Conservation (phyloP, 768 basidiomycete genomes). For the Boletellus emodensis region DNA sequence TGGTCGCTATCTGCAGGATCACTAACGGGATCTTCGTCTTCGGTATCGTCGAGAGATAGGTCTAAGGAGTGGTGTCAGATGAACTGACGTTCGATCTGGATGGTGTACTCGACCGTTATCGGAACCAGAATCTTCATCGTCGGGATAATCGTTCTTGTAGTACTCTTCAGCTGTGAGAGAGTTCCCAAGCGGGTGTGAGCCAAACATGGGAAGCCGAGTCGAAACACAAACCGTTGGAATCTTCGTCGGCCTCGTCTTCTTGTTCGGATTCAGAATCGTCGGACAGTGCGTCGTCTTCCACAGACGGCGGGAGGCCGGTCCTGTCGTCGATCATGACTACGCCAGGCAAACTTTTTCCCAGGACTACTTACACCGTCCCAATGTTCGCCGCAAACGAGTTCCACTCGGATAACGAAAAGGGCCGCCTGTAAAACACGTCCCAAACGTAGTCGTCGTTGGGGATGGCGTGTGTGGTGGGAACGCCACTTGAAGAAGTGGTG, state of each 20-base stretch:
- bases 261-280: constrained; percentile 62
- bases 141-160: constrained; percentile 83
- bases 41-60: constrained; percentile 53
- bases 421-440: constrained; percentile 78
- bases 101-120: constrained; percentile 36
- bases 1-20: constrained; percentile 30
- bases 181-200: not conserved
- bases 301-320: constrained; percentile 59
- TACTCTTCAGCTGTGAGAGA: constrained; percentile 64
- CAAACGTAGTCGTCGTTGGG: constrained; percentile 68
- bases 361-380: constrained; percentile 55
- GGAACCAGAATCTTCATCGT: constrained; percentile 51
- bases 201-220: not conserved
- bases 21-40: constrained; percentile 40
- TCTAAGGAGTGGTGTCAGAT: constrained; percentile 35
- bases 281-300: constrained; percentile 50
- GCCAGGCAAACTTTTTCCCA: not conserved
- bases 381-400: constrained; percentile 51
- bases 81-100: not conserved
- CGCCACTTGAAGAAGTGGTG: constrained; percentile 8
- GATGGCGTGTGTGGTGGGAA: not conserved
- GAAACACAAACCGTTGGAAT: constrained; percentile 64
- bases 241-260: constrained; percentile 77
- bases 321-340: constrained; percentile 30
- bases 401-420: constrained; percentile 57